Base-by-base conservation (phyloP, 305 asterid species). In the Stenogyne calaminthoides region DNA sequence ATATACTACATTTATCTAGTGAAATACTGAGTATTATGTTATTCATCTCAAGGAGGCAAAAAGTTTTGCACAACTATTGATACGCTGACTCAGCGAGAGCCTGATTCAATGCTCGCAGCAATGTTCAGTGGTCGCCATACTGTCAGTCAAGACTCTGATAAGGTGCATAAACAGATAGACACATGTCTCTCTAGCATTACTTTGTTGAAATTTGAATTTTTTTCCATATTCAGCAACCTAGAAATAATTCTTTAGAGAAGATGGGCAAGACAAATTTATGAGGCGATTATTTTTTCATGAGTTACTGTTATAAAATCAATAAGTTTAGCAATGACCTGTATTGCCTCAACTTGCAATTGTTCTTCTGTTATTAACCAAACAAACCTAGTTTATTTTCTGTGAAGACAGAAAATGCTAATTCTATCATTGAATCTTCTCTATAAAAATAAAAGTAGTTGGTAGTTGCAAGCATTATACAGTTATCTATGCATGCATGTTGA, bases 41-140 rank as follows among this genome's bases (percentile, higher is more conserved):
- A 70, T 74, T 75, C 34, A 34, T 62, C 47, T 75, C 19, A 65
- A 88, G 98, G 98, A 69, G 98, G 97, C 73, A 89, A 86, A 80
- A 93, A 91, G 81, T 93, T 87, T 67, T 86, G 92, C 80, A 93
- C 98, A 6, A 93, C 97, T 32, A 70, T 81, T 58, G 97, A 86
- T 84, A 91, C 98, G 8, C 77, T 93, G 86, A 89, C 96, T 22
- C 94, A 83, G 74, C 87, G 97, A 29, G 97, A 93, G 77, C 96
- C 98, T 42, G 88, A 91, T 61, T 93, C 97, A 59, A 93, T 93
- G 98, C 96, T 93, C 72, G 94, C 96, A 9, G 98, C 96, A 29
- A 93, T 93, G 97, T 93, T 93, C 82, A 93, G 98, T 76, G 98
- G 96, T 68, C 94, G 97, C 65, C 97, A 93, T 82, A 81, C 94